Evolutionary conservation across 2,329 filamentous ascomycete genomes (phyloP).

Genomic region (Xenosphaeropsis pyriputrescens): DNA sequence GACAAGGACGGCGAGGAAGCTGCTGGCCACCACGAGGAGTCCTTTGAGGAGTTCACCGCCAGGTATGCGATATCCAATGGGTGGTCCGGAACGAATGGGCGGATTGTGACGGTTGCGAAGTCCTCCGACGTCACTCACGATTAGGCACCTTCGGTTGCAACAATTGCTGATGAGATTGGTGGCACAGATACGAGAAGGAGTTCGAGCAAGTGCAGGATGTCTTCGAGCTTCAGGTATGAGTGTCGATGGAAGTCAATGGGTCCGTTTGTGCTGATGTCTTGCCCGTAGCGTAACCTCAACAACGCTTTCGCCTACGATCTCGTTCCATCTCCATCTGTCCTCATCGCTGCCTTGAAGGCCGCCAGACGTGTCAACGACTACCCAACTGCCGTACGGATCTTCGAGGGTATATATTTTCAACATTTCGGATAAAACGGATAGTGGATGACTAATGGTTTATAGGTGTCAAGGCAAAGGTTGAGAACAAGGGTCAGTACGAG

Average conservation of each 20-base stretch:
- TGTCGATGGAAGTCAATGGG: slow-evolving; percentile 1
- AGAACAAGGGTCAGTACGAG: slow-evolving; percentile 95
- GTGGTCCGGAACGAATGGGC: slow-evolving; percentile 3
- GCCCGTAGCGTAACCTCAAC: slow-evolving; percentile 74
- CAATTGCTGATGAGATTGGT: slow-evolving; percentile 18
- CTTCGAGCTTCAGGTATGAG: slow-evolving; percentile 92
- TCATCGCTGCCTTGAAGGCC: slow-evolving; percentile 82
- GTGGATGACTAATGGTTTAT: slow-evolving; percentile 8
- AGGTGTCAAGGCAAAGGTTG: slow-evolving; percentile 99
- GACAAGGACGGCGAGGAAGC: slow-evolving; percentile 38
- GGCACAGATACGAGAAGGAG: slow-evolving; percentile 90
- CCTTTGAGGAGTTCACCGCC: slow-evolving; percentile 95
- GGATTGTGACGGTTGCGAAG: slow-evolving; percentile 2
- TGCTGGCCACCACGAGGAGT: slow-evolving; percentile 74
- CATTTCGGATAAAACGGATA: slow-evolving; percentile 1
- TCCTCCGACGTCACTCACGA: slow-evolving; percentile 2
- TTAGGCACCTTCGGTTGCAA: slow-evolving; percentile 18
- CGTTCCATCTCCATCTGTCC: slow-evolving; percentile 83
- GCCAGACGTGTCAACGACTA: slow-evolving; percentile 96
- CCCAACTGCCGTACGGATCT: slow-evolving; percentile 94
- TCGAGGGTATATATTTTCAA: slow-evolving; percentile 58
- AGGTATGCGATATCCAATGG: slow-evolving; percentile 46
- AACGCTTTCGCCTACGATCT: slow-evolving; percentile 99
- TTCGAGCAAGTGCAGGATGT: slow-evolving; percentile 96
- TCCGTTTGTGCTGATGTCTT: background rate